Evolutionary conservation across 257 asterid genomes (phyloP).

Genomic region (Fraxinus cuspidata): DNA sequence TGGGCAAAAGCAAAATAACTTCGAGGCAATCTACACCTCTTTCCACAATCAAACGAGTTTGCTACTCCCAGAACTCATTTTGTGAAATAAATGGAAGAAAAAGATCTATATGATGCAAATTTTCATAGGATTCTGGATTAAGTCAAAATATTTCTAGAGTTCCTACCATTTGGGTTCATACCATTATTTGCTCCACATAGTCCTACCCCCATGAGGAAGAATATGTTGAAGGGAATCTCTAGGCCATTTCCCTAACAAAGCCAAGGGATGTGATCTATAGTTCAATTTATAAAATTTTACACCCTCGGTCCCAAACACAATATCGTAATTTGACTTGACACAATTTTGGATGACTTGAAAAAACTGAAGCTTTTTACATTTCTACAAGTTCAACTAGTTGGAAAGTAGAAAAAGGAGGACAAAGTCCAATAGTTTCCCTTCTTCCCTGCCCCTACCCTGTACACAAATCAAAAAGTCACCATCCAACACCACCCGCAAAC

Average conservation of each 20-base stretch:
- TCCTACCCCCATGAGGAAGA: neutral
- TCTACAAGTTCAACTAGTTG: neutral
- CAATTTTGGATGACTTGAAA: neutral
- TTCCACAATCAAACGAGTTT: neutral
- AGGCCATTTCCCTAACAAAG: neutral
- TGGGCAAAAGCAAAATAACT: neutral
- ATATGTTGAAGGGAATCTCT: neutral
- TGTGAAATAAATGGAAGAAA: neutral
- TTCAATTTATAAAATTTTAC: neutral
- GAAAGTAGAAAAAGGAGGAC: neutral
- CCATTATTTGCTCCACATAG: too few relatives aligned
- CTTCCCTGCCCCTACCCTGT: neutral
- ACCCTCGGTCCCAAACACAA: neutral
- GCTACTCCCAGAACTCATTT: neutral
- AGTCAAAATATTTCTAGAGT: neutral
- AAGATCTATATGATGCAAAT: too few relatives aligned
- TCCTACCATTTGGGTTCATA: neutral
- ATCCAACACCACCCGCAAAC: conserved; percentile 2
- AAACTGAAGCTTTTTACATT: neutral
- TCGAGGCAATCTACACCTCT: neutral
- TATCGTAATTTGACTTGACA: neutral
- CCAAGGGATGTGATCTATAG: neutral
- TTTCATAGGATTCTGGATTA: neutral
- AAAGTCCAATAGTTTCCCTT: neutral
- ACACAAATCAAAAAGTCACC: neutral